phyloP scores from a whole-genome alignment of 768 basidiomycete species.

The Leccinum longicurvipes region DNA sequence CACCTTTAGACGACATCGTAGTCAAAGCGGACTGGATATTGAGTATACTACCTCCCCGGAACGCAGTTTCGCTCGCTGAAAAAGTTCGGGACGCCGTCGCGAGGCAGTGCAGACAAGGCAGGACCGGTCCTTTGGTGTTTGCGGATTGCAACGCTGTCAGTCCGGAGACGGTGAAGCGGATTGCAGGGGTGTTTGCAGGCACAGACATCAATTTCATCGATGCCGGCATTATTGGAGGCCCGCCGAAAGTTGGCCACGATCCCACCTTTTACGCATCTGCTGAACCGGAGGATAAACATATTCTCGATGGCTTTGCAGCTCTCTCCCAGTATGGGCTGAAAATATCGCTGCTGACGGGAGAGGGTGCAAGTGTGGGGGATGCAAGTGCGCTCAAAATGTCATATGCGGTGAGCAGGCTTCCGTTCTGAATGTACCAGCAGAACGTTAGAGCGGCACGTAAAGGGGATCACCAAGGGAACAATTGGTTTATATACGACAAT shows the following conservation, averaged over 20 bases:
- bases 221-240: conserved; percentile 55
- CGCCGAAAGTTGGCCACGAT: conserved; percentile 45
- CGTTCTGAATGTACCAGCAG: not conserved
- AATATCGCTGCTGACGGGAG: conserved; percentile 43
- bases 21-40: conserved; percentile 43
- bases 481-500: conserved; percentile 53
- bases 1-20: conserved; percentile 36
- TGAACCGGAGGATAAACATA: conserved; percentile 26
- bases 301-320: conserved; percentile 38
- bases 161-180: conserved; percentile 45
- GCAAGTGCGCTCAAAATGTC: conserved; percentile 66
- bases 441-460: not conserved
- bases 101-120: not conserved
- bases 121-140: conserved; percentile 33
- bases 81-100: conserved; percentile 14
- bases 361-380: conserved; percentile 49
- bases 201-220: conserved; percentile 47
- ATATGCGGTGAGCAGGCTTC: conserved; percentile 46
- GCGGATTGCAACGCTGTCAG: conserved; percentile 60
- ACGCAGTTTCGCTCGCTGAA: conserved; percentile 45
- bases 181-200: conserved; percentile 43
- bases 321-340: conserved; percentile 45
- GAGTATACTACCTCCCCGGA: conserved; percentile 57
- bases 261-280: conserved; percentile 57
- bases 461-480: conserved; percentile 58